phyloP scores from a whole-genome alignment of 192 early-diverging fungal species.

The Rhizoclosmatium globosum region DNA sequence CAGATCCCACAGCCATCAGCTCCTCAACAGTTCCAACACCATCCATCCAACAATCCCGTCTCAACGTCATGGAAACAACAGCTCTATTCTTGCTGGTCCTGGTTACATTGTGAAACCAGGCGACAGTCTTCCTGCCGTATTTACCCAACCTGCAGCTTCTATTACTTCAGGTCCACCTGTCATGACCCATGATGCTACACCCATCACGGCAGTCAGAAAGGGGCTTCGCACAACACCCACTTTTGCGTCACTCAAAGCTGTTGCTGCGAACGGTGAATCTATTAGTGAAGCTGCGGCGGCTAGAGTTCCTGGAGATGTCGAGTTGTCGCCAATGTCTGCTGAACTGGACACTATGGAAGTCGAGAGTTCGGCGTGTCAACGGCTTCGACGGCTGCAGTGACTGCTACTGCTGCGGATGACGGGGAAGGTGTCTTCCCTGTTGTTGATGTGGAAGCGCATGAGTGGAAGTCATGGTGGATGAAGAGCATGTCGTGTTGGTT shows the following conservation, averaged over 20 bases:
- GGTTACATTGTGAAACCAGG: conserved; percentile 24
- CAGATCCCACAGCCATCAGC: neutral
- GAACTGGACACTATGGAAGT: neutral
- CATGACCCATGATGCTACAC: neutral
- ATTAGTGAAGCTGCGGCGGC: neutral
- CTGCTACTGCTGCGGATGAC: neutral
- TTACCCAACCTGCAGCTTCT: neutral
- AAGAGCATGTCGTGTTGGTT: neutral
- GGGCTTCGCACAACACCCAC: neutral
- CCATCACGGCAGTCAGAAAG: neutral
- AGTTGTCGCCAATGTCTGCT: neutral
- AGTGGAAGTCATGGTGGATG: neutral
- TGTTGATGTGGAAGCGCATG: neutral
- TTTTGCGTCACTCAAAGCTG: conserved; percentile 4
- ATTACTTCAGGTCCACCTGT: neutral
- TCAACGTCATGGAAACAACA: neutral
- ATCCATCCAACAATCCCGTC: neutral
- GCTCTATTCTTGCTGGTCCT: conserved; percentile 29
- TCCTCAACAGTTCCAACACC: neutral
- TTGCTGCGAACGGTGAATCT: neutral
- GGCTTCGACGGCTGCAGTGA: neutral
- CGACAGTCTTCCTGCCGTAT: conserved; percentile 13
- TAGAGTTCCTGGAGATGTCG: neutral
- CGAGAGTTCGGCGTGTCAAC: neutral
- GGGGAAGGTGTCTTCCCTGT: conserved; percentile 22